Percentiles rank a stretch among this genome's conserved stretches.
Evolutionary conservation across 2,329 filamentous ascomycete genomes (phyloP).

Genomic region (Botrytis galanthina): DNA sequence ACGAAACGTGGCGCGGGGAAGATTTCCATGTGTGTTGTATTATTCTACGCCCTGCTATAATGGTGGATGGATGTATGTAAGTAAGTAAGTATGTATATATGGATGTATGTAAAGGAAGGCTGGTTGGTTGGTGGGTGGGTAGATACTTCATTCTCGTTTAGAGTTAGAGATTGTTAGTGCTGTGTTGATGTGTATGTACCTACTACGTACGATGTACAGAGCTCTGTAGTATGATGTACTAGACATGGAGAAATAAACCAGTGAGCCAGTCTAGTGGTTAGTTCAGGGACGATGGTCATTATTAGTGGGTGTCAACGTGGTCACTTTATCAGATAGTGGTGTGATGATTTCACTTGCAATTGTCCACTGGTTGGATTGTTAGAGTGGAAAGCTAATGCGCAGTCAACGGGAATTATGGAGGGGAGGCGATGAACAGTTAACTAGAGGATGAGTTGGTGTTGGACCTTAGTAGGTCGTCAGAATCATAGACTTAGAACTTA

Average conservation of each 20-base stretch:
- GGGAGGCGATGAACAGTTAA: slow-evolving; percentile 2
- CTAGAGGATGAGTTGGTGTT: slow-evolving; percentile 7
- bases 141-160: background rate
- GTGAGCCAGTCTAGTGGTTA: background rate
- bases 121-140: background rate
- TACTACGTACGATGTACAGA: background rate
- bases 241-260: background rate
- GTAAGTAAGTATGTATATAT: too few relatives aligned
- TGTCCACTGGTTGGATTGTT: background rate
- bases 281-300: background rate
- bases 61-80: background rate
- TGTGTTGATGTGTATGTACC: background rate
- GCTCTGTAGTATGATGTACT: background rate
- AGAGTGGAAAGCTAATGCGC: background rate
- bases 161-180: background rate
- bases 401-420: background rate
- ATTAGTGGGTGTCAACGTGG: background rate
- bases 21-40: background rate
- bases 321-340: background rate
- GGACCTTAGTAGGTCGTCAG: background rate
- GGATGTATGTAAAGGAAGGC: background rate
- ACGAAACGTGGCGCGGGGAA: background rate
- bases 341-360: background rate
- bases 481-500: too few relatives aligned
- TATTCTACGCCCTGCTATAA: background rate